These are phyloP conservation scores for Hygrocybe coccinea DNA, from an alignment of 768 basidiomycete genomes.

Conservation along the genomic window DNA sequence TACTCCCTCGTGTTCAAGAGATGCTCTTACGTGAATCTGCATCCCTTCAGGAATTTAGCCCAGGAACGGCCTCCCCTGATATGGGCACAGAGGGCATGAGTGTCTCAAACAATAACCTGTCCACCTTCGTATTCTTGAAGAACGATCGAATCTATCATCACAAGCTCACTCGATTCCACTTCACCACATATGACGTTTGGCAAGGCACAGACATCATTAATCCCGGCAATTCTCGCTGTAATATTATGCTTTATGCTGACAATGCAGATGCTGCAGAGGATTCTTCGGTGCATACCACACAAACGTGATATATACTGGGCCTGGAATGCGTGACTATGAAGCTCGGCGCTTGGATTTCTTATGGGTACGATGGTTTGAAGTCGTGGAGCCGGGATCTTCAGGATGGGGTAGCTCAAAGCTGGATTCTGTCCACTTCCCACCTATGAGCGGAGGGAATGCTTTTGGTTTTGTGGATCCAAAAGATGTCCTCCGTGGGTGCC, in stretches of 20 bases:
- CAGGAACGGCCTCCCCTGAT: not conserved
- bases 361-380: slow-evolving; percentile 12
- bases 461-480: slow-evolving; percentile 14
- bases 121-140: slow-evolving; percentile 11
- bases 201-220: slow-evolving; percentile 35
- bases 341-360: slow-evolving; percentile 17
- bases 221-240: slow-evolving; percentile 18
- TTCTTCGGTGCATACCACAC: slow-evolving; percentile 22
- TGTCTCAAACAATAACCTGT: slow-evolving; percentile 14
- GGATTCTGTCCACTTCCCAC: slow-evolving; percentile 19
- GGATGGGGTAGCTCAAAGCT: not conserved
- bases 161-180: slow-evolving; percentile 27
- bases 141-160: slow-evolving; percentile 16
- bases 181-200: slow-evolving; percentile 40
- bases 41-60: not conserved
- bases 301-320: slow-evolving; percentile 16
- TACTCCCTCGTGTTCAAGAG: slow-evolving; percentile 11
- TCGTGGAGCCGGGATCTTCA: slow-evolving; percentile 3
- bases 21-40: not conserved
- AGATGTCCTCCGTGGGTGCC: slow-evolving; percentile 13
- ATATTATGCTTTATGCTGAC: slow-evolving; percentile 28
- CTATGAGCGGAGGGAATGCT: not conserved
- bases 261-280: slow-evolving; percentile 2
- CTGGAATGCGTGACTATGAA: not conserved
- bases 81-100: slow-evolving; percentile 1